These are phyloP conservation scores for Spinacia oleracea DNA, from an alignment of 179 eudicot genomes.

Conservation along the genomic window DNA sequence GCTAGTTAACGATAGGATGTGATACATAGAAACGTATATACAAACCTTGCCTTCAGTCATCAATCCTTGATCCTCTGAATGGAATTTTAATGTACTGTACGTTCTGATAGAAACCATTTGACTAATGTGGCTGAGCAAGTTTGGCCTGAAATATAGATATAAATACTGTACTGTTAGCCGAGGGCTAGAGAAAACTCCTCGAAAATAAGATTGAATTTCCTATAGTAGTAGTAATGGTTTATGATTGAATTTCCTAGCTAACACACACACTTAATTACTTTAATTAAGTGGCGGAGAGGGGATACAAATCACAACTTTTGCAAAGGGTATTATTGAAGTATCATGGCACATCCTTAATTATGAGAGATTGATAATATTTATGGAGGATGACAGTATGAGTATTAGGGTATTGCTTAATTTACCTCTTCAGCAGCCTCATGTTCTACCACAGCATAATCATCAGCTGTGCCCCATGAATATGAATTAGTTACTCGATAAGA, in stretches of 20 bases:
- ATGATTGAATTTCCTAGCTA: not conserved
- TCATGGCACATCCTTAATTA: not conserved
- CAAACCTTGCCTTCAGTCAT: not conserved
- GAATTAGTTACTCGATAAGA: slow-evolving; percentile 17
- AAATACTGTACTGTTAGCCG: not conserved
- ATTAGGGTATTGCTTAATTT: not conserved
- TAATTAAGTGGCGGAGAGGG: too few species aligned
- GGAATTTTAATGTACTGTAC: not conserved
- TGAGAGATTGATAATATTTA: not conserved
- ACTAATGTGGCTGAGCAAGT: not conserved
- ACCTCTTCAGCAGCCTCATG: not conserved
- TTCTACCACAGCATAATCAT: slow-evolving; percentile 14
- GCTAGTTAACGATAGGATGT: not conserved
- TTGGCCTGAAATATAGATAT: not conserved
- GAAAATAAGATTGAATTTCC: too few species aligned
- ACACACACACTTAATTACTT: too few species aligned
- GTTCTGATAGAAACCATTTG: not conserved
- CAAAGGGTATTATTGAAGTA: too few species aligned
- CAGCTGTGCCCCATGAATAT: slow-evolving; percentile 24
- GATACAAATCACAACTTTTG: not conserved
- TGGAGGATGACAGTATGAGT: not conserved
- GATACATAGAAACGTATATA: not conserved
- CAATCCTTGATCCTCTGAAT: not conserved
- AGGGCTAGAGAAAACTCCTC: not conserved
- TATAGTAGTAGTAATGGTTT: too few species aligned